Conservation (phyloP, 2,329 filamentous ascomycete genomes). For the Cytospora schulzeri region DNA sequence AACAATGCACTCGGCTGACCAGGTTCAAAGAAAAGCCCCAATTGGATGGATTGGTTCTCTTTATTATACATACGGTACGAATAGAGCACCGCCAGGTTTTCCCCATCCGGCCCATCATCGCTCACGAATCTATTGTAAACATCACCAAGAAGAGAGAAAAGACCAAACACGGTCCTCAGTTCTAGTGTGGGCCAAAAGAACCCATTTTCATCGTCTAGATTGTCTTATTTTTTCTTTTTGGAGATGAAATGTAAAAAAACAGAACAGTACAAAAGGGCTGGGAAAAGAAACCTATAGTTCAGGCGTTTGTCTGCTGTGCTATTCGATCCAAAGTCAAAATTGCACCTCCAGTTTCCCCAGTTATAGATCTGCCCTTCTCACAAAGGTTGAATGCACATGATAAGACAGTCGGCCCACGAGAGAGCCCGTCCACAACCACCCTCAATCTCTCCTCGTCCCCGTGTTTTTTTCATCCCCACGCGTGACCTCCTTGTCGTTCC, state of each 20-base stretch:
- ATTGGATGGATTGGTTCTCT: too few relatives aligned
- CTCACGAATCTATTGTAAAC: neutral
- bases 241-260: constrained; percentile 17
- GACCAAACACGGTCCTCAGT: neutral
- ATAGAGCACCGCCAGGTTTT: too few relatives aligned
- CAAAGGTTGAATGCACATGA: constrained; percentile 15
- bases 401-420: constrained; percentile 12
- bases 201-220: constrained; percentile 21
- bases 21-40: neutral
- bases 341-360: neutral
- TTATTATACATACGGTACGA: too few relatives aligned
- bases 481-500: constrained; percentile 19
- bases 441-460: constrained; percentile 27
- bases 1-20: neutral
- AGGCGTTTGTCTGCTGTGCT: constrained; percentile 22
- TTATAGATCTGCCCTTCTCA: constrained; percentile 3
- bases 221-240: constrained; percentile 16
- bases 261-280: constrained; percentile 24
- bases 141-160: neutral
- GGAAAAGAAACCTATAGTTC: constrained; percentile 18
- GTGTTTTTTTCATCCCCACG: constrained; percentile 25
- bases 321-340: constrained; percentile 14
- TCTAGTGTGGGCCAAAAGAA: neutral
- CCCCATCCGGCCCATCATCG: neutral
- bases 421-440: neutral